phyloP scores from a whole-genome alignment of 768 basidiomycete genomes.

The Leccinum olivaceopallidum region DNA sequence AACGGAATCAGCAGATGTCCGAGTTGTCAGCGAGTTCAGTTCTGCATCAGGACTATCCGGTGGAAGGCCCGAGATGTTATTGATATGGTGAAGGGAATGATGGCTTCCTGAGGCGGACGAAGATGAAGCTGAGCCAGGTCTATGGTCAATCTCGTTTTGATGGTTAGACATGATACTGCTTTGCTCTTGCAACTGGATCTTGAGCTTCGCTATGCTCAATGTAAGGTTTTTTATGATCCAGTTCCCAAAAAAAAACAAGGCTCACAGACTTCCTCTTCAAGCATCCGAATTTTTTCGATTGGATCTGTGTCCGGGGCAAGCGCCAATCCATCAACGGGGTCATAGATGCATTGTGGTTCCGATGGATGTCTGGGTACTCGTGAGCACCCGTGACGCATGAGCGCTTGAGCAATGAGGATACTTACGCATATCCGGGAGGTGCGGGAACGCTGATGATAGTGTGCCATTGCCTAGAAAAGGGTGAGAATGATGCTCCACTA shows the following conservation, averaged over 20 bases:
- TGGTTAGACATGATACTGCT: constrained; percentile 33
- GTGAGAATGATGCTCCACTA: constrained; percentile 9
- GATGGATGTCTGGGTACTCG: constrained; percentile 64
- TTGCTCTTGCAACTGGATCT: constrained; percentile 59
- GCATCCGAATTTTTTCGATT: constrained; percentile 70
- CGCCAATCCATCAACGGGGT: constrained; percentile 80
- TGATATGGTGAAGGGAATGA: constrained; percentile 1
- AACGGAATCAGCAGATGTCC: constrained; percentile 50
- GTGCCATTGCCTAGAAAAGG: constrained; percentile 67
- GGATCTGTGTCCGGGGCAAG: constrained; percentile 79
- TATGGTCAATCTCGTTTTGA: constrained; percentile 19
- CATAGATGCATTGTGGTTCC: constrained; percentile 83
- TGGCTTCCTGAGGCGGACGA: constrained; percentile 16
- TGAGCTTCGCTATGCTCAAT: constrained; percentile 54
- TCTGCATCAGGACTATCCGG: constrained; percentile 55
- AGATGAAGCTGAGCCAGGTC: constrained; percentile 25
- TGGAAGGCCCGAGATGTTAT: constrained; percentile 28
- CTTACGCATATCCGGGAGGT: constrained; percentile 82
- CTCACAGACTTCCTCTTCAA: constrained; percentile 79
- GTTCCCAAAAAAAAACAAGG: constrained; percentile 2
- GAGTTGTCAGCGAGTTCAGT: constrained; percentile 37
- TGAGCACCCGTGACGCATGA: constrained; percentile 4
- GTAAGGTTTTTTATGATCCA: constrained; percentile 12
- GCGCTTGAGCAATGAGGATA: not conserved
- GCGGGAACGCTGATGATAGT: constrained; percentile 81